These are phyloP conservation scores for Globisporangium lucens DNA, from an alignment of 352 stramenopile species.

Conservation along the genomic window DNA sequence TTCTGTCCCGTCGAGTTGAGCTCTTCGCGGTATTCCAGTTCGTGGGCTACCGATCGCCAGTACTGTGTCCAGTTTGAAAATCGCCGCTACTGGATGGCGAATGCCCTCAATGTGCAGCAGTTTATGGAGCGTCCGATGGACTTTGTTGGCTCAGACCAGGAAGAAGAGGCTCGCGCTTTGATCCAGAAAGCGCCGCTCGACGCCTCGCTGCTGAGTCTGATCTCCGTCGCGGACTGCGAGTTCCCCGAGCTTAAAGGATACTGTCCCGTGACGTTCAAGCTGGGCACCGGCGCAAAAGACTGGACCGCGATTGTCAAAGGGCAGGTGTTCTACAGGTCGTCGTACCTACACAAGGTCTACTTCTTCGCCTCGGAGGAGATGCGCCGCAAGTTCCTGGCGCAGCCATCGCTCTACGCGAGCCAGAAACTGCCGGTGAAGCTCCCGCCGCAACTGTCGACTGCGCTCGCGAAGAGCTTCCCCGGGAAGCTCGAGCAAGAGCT, in stretches of 20 bases:
- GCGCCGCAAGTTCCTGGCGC: slow-evolving; percentile 39
- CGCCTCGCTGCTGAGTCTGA: slow-evolving; percentile 58
- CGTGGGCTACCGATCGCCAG: slow-evolving; percentile 26
- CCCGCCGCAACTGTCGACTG: slow-evolving; percentile 40
- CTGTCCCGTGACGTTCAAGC: slow-evolving; percentile 64
- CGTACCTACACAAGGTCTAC: slow-evolving; percentile 55
- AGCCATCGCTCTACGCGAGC: slow-evolving; percentile 39
- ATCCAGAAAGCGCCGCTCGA: slow-evolving; percentile 42
- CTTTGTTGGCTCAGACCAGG: slow-evolving; percentile 35
- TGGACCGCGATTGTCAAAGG: slow-evolving; percentile 53
- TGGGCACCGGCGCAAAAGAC: slow-evolving; percentile 28
- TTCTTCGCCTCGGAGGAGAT: slow-evolving; percentile 55
- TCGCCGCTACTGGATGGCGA: slow-evolving; percentile 43
- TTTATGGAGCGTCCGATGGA: slow-evolving; percentile 31
- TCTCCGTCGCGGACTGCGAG: slow-evolving; percentile 59
- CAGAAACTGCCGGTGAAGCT: slow-evolving; percentile 62
- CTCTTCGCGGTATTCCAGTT: slow-evolving; percentile 28
- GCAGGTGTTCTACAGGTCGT: slow-evolving; percentile 56
- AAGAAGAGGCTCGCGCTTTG: slow-evolving; percentile 29
- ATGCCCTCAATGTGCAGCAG: slow-evolving; percentile 24
- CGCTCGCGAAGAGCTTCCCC: slow-evolving; percentile 46
- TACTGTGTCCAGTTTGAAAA: slow-evolving; percentile 42
- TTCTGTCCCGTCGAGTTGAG: slow-evolving; percentile 68
- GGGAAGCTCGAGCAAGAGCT: slow-evolving; percentile 64
- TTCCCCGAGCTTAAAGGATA: slow-evolving; percentile 75